Base-by-base conservation (phyloP, 805 yeast genomes). In the Clavispora fructus region DNA sequence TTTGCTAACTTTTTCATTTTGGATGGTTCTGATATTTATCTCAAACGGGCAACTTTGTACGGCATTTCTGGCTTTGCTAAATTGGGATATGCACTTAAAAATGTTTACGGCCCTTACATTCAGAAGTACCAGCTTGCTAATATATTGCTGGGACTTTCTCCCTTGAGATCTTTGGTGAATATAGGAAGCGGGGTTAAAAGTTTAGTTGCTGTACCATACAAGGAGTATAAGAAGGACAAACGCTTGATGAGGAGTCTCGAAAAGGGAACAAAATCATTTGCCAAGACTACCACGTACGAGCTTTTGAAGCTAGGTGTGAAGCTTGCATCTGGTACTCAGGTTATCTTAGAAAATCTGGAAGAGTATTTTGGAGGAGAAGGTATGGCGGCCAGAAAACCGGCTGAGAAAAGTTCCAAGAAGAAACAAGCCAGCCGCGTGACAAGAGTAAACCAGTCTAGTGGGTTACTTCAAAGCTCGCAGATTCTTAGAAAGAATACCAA, bases 81-180 rank as follows among this genome's bases (percentile, higher is more conserved):
- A 30, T 59, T 94, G 12, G 77, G 80, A 7, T 57, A 60, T 12
- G 61, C 74, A 13, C 69, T 94, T 35, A 81, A 81, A 47, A 79
- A 75, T n/a, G 69, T 78, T 7, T 94, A 97, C 96, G 78, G 83
- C 60, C 97, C 97, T 0, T 95, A 90, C 61, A 87, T 92, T 48
- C 81, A 82, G 38, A 74, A 78, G n/a, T 83, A 83, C 29, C 98
- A 92, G 64, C 63, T 94, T 11, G 78, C 82, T 7, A 92, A 90
- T 2, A 83, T 94, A 7, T 64, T 94, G 13, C 80, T 90, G 0
- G 99, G 98, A 0, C 67, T 94, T 26, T 84, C 91, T 0, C 92
- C 97, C 0, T 78, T 92, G 6, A 73, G 84, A 51, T 82, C 96
- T 0, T 68, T 90, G 25, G 83, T 87, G 12, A 80, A 84, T 48